These are phyloP conservation scores for Colletotrichum zoysiae DNA, from an alignment of 2,329 filamentous ascomycete species.

Conservation along the genomic window DNA sequence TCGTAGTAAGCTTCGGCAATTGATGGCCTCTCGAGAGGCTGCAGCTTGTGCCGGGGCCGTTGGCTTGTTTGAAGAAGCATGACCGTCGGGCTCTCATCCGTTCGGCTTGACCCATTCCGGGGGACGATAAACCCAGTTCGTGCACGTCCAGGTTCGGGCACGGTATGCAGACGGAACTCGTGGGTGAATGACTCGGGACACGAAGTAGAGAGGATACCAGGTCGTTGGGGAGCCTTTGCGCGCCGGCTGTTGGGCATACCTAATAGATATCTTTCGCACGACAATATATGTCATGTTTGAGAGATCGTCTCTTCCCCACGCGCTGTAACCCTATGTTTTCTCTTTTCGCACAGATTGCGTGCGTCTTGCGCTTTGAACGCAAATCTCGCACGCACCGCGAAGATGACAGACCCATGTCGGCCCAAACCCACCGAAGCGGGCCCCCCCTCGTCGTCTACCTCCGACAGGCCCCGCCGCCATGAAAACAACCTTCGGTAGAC, in stretches of 20 bases:
- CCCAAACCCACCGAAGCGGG: background rate
- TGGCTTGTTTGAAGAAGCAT: background rate
- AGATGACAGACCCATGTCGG: background rate
- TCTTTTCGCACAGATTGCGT: background rate
- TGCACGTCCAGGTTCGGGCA: background rate
- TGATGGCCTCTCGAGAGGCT: background rate
- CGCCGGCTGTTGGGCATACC: background rate
- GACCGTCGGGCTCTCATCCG: background rate
- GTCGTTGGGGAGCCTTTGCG: background rate
- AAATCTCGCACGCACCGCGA: background rate
- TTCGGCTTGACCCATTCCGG: background rate
- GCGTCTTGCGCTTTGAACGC: background rate
- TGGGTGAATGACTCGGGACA: background rate
- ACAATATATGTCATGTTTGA: background rate
- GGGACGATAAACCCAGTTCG: background rate
- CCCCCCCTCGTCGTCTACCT: constrained; percentile 4
- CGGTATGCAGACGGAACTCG: background rate
- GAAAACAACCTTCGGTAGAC: constrained; percentile 3
- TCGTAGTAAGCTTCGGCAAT: background rate
- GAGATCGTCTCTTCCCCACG: background rate
- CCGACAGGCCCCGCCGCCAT: constrained; percentile 12
- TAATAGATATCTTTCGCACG: background rate
- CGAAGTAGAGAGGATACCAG: background rate
- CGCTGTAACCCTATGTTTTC: background rate
- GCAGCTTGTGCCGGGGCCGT: background rate